Conservation (phyloP, 2,329 filamentous ascomycete species). For the Fusarium poae region DNA sequence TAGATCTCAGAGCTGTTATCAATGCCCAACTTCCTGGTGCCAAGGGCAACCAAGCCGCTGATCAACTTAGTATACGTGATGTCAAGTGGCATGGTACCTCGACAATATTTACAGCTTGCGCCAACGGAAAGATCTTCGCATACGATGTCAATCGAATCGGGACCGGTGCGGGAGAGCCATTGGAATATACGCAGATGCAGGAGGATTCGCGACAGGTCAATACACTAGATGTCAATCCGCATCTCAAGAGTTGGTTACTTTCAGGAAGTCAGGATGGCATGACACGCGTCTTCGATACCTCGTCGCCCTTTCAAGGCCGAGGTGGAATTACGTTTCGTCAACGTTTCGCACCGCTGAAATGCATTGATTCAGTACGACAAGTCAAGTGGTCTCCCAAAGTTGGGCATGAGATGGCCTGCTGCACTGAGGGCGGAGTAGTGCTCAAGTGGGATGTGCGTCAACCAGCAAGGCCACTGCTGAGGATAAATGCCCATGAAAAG, state of each 20-base stretch:
- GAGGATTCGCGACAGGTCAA: conserved; percentile 75
- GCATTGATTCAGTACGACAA: conserved; percentile 65
- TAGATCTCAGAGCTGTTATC: conserved; percentile 70
- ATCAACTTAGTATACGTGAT: conserved; percentile 74
- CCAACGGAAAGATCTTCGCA: conserved; percentile 73
- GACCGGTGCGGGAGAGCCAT: conserved; percentile 57
- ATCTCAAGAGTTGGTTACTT: conserved; percentile 67
- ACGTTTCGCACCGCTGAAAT: conserved; percentile 57
- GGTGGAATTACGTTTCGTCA: conserved; percentile 65
- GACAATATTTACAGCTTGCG: conserved; percentile 72
- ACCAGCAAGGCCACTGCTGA: conserved; percentile 64
- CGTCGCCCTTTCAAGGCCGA: conserved; percentile 61
- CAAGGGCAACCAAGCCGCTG: conserved; percentile 58
- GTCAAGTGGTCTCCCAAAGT: conserved; percentile 75
- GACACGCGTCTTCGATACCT: conserved; percentile 72
- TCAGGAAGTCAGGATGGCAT: conserved; percentile 75
- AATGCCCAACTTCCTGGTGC: conserved; percentile 58
- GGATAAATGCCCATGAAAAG: conserved; percentile 73
- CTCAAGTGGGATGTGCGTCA: conserved; percentile 75
- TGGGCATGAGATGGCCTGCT: conserved; percentile 73
- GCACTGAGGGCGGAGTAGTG: conserved; percentile 71
- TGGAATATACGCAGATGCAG: conserved; percentile 69
- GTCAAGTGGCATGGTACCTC: conserved; percentile 70
- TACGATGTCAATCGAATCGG: conserved; percentile 70
- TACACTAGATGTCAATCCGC: conserved; percentile 72